Percentiles rank a stretch among this genome's conserved stretches.
Evolutionary conservation across 169 alveolate species (phyloP).

Genomic region (Plasmodium inui): DNA sequence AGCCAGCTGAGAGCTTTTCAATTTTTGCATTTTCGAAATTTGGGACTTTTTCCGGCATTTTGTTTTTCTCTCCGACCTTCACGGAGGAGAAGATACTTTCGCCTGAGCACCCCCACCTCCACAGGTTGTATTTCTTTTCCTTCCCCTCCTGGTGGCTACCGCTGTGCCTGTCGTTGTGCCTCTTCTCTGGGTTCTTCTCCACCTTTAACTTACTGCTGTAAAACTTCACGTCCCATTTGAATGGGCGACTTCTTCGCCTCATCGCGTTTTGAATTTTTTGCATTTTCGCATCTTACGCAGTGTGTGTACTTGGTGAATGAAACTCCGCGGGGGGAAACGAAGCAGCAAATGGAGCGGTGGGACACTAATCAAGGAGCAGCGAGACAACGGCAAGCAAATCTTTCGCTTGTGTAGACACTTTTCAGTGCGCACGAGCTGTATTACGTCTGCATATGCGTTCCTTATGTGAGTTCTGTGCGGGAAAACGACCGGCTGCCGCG

Average conservation of each 20-base stretch:
- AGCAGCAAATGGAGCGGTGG: not conserved
- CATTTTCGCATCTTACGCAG: slow-evolving; percentile 37
- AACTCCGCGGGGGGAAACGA: not conserved
- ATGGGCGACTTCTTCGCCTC: slow-evolving; percentile 1
- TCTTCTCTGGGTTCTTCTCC: slow-evolving; percentile 11
- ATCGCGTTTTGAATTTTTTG: slow-evolving; percentile 3
- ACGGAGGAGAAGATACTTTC: slow-evolving; percentile 61
- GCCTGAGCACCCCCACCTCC: slow-evolving; percentile 75
- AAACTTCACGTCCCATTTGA: not conserved
- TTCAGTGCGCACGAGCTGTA: not conserved
- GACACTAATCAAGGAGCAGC: not conserved
- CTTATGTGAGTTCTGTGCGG: not conserved
- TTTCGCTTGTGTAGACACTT: not conserved
- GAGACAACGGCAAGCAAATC: not conserved
- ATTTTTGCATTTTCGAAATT: slow-evolving; percentile 58
- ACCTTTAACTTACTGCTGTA: slow-evolving; percentile 40
- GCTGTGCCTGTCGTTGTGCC: not conserved
- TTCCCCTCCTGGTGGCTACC: not conserved
- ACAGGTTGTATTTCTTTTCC: slow-evolving; percentile 33
- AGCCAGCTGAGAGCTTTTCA: slow-evolving; percentile 59
- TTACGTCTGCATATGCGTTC: not conserved
- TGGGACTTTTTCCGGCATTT: slow-evolving; percentile 35
- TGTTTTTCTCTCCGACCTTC: slow-evolving; percentile 52
- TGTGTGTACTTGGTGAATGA: not conserved
- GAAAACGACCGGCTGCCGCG: not conserved